Evolutionary conservation across 805 yeast genomes (phyloP).

Genomic region (Candida ovalis): DNA sequence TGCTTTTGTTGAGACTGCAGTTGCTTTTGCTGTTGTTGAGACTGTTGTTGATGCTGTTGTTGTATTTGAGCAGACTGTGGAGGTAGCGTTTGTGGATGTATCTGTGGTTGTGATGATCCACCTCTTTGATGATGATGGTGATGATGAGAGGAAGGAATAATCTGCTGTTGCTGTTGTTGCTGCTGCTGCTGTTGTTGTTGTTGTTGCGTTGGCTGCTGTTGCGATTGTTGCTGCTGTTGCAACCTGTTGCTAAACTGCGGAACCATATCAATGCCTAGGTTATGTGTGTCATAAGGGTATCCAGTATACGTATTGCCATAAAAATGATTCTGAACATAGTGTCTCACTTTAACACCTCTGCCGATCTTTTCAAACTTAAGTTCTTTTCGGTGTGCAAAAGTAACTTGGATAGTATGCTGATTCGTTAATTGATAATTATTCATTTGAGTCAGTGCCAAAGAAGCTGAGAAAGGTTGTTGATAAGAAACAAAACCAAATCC

Average conservation of each 20-base stretch:
- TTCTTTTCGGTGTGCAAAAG: constrained; percentile 74
- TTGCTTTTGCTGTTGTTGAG: constrained; percentile 2
- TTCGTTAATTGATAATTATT: constrained; percentile 44
- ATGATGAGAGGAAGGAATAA: background rate
- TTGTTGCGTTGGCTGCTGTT: constrained; percentile 1
- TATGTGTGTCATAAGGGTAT: constrained; percentile 16
- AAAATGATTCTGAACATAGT: constrained; percentile 33
- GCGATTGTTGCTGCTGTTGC: constrained; percentile 7
- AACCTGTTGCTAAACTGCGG: constrained; percentile 2
- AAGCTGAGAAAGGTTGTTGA: constrained; percentile 61
- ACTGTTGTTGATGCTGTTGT: constrained; percentile 6
- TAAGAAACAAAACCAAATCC: constrained; percentile 84
- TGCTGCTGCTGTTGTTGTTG: constrained; percentile 7
- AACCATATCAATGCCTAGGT: constrained; percentile 11
- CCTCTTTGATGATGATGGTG: too few relatives aligned
- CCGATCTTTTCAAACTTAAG: constrained; percentile 36
- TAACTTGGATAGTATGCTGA: constrained; percentile 39
- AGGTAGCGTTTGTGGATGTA: background rate
- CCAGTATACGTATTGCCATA: constrained; percentile 24
- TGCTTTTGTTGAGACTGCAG: constrained; percentile 9
- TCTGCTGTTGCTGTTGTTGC: constrained; percentile 6
- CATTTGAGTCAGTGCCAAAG: constrained; percentile 63
- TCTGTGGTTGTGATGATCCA: too few relatives aligned
- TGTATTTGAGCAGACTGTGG: constrained; percentile 6
- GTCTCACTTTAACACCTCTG: constrained; percentile 28